Base-by-base conservation (phyloP, 23 red algal species). In the Pyropia yezoensis region DNA sequence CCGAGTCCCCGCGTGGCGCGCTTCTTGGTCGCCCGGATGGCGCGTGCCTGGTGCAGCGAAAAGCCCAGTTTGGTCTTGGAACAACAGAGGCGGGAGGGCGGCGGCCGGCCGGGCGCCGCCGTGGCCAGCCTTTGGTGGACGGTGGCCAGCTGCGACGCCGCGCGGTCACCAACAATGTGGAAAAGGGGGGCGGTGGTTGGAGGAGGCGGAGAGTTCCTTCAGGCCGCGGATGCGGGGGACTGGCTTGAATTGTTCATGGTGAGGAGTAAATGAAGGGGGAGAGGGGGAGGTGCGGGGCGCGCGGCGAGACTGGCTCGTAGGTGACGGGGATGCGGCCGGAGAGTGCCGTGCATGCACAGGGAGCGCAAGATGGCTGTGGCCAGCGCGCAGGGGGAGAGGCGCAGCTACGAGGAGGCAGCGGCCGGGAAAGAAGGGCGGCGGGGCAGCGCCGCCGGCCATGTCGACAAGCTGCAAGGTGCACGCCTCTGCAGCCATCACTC, bases 51-150 rank as follows among this genome's bases (percentile, higher is more conserved):
- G 69, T 90, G 81, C 19, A 75, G 82, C 33, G 76, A 83, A 63
- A 97, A 97, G 16, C 93, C 93, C 26, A 97, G 74, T 30, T 97
- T 85, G 14, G 75, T 79, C 73, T 97, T 97, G 64, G 90, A 97
- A 52, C 79, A 85, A 85, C 93, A 97, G 7, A 97, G 71, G 23
- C 90, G 85, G 14, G 84, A 78, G 18, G 84, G 84, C 25, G 68
- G 60, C 7, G 93, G 58, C 39, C 62, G 45, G 50, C 78, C 60
- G 39, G 39, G 39, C 13, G 83, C 52, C 69, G 83, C 70, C 56
- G 82, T 85, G 61, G 79, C 86, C 9, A 97, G 71, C 72, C 90
- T 81, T 50, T 97, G 87, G 66, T 97, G 85, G 26, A 97, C 61
- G 65, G 74, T 90, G 69, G 79, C 83, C 7, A 97, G 80, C 59